These are phyloP conservation scores for Neonothopanus nambi DNA, from an alignment of 1,284 basidiomycete species.

Conservation along the genomic window DNA sequence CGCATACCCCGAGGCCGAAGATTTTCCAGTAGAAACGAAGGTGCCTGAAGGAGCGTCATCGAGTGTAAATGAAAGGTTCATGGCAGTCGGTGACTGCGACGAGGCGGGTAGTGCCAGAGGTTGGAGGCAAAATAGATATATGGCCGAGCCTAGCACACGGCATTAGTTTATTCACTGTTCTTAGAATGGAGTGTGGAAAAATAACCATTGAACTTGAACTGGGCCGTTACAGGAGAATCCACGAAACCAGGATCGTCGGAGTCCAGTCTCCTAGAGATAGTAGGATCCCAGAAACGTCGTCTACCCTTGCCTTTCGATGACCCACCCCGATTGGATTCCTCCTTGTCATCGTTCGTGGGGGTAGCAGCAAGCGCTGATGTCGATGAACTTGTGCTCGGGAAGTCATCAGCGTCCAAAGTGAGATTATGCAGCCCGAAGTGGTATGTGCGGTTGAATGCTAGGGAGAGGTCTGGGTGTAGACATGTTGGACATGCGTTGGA, in stretches of 20 bases:
- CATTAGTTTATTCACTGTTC: not conserved
- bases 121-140: conserved; percentile 38
- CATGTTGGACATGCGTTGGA: conserved; percentile 7
- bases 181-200: conserved; percentile 3
- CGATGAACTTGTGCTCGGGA: not conserved
- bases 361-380: not conserved
- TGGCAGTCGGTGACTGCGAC: conserved; percentile 24
- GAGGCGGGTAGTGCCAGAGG: conserved; percentile 23
- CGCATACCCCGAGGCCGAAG: conserved; percentile 26
- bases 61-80: conserved; percentile 34
- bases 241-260: conserved; percentile 37
- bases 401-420: conserved; percentile 2
- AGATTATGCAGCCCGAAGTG: conserved; percentile 11
- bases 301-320: not conserved
- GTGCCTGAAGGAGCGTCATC: conserved; percentile 24
- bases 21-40: not conserved
- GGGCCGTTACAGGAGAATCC: conserved; percentile 40
- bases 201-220: conserved; percentile 52
- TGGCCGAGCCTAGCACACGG: conserved; percentile 32
- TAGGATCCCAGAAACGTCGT: not conserved
- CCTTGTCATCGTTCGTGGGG: not conserved
- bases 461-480: not conserved
- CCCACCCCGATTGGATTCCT: not conserved
- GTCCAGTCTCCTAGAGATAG: conserved; percentile 24
- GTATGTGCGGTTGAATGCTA: conserved; percentile 9